Base-by-base conservation (phyloP, 768 basidiomycete genomes). In the Hypholoma fasciculare region DNA sequence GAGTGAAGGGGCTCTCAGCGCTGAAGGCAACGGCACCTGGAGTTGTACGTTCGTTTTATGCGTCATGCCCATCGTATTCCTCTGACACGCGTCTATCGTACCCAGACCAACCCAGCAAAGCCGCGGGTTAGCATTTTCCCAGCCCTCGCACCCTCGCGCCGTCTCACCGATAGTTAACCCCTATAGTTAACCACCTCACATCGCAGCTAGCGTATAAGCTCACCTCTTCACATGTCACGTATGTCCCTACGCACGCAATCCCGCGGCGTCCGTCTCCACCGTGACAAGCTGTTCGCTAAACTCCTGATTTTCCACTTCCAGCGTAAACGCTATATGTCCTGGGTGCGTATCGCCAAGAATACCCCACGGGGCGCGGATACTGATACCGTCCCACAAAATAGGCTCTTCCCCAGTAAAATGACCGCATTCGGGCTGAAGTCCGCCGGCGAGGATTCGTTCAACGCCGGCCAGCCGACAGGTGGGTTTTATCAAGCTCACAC, bases 251-350 rank as follows among this genome's bases (percentile, higher is more conserved):
- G 37, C 19, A 14, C 36, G 38, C 39, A 11, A 6, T 13, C 16
- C 39, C 40, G 30, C 38, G 26, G 30, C 30, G 30, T 34, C 30
- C 30, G 30, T 34, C 3, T 5, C 30, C 6, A 34, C 6, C 9
- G 30, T 34, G 6, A 34, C 6, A 23, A 19, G 34, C 5, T 30
- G 3, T 17, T 56, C 9, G 7, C 26, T 39, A 48, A 26, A 37
- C 17, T 17, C 7, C 14, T 17, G 37, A 9, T 40, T 27, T 46
- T 44, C 6, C 61, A 92, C 26, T 46, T 44, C 6, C 61, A 92
- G 89, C 54, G 90, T 93, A 4, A 94, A 94, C 63, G 90, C 92
- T 2, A 91, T 94, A 52, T 81, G 87, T 42, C 92, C 92, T 0
- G 92, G 92, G 90, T 90, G 74, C 43, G 55, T 27, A 23, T 13